These are phyloP conservation scores for Citrullus amarus DNA, from an alignment of 306 rosid genomes.

Conservation along the genomic window DNA sequence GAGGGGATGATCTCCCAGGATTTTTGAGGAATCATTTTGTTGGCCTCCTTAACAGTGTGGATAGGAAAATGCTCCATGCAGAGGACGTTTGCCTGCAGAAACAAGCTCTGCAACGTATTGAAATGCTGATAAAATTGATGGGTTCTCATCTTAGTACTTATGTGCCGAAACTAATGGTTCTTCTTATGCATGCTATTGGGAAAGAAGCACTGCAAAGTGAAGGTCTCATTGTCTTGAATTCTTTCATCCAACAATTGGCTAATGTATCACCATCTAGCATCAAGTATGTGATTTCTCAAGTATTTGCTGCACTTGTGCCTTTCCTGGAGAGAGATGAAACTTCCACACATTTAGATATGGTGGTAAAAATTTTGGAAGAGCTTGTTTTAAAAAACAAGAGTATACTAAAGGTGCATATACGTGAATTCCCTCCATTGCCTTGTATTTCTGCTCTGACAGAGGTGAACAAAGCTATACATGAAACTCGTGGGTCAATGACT, in stretches of 20 bases:
- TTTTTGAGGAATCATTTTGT: constrained; percentile 87
- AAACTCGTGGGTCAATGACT: constrained; percentile 74
- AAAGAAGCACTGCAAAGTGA: constrained; percentile 63
- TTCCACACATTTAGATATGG: constrained; percentile 57
- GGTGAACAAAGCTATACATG: constrained; percentile 69
- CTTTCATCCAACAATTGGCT: constrained; percentile 64
- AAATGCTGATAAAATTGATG: constrained; percentile 88
- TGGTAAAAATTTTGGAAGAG: constrained; percentile 67
- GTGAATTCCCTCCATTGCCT: constrained; percentile 84
- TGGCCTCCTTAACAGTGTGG: constrained; percentile 72
- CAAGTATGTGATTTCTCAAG: constrained; percentile 79
- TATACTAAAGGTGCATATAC: constrained; percentile 50
- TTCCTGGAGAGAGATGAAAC: constrained; percentile 76
- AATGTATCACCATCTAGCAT: constrained; percentile 72
- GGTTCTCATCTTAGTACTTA: constrained; percentile 77
- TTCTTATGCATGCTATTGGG: constrained; percentile 78
- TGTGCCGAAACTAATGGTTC: constrained; percentile 89
- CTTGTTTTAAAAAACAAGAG: constrained; percentile 58
- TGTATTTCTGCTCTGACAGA: constrained; percentile 56
- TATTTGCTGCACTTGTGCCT: constrained; percentile 89
- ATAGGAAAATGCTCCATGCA: constrained; percentile 91
- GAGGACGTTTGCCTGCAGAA: constrained; percentile 55
- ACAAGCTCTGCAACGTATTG: constrained; percentile 81
- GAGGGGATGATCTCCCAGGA: constrained; percentile 78
- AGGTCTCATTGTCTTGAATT: constrained; percentile 74